Evolutionary conservation across 2,329 filamentous ascomycete genomes (phyloP).

Genomic region (Tolypocladium endophyticum): DNA sequence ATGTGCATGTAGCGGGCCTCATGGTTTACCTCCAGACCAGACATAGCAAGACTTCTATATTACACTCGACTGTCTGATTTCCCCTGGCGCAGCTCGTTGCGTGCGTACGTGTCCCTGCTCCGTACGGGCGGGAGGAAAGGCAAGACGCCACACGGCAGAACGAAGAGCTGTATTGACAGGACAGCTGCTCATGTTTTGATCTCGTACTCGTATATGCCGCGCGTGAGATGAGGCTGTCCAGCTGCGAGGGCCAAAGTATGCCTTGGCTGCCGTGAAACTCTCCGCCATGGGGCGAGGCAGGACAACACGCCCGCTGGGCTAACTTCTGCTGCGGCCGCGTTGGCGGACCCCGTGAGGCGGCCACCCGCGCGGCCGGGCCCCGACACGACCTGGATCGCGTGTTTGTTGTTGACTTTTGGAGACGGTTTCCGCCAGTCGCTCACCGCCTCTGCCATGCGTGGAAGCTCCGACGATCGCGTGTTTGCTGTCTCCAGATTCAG

Average conservation of each 20-base stretch:
- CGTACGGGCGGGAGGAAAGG: not conserved
- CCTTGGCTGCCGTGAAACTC: not conserved
- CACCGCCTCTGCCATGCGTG: not conserved
- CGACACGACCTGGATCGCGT: not conserved
- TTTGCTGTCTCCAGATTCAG: not conserved
- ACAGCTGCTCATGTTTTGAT: not conserved
- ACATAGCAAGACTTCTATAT: not conserved
- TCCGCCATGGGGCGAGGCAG: not conserved
- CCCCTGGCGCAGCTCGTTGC: not conserved
- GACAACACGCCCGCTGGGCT: not conserved
- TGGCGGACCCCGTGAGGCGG: not conserved
- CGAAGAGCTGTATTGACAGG: not conserved
- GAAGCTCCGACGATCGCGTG: not conserved
- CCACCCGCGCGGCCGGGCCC: not conserved
- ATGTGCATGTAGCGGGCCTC: not conserved
- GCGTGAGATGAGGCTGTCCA: not conserved
- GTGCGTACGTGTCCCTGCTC: not conserved
- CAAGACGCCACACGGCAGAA: not conserved
- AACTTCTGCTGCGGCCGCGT: not conserved
- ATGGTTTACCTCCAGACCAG: fast-evolving
- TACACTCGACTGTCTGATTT: not conserved
- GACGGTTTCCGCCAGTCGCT: not conserved
- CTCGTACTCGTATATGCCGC: not conserved
- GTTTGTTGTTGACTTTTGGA: not conserved
- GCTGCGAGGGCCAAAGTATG: not conserved